Base-by-base conservation (phyloP, 2,329 filamentous ascomycete species). In the Verticillium alfalfae region DNA sequence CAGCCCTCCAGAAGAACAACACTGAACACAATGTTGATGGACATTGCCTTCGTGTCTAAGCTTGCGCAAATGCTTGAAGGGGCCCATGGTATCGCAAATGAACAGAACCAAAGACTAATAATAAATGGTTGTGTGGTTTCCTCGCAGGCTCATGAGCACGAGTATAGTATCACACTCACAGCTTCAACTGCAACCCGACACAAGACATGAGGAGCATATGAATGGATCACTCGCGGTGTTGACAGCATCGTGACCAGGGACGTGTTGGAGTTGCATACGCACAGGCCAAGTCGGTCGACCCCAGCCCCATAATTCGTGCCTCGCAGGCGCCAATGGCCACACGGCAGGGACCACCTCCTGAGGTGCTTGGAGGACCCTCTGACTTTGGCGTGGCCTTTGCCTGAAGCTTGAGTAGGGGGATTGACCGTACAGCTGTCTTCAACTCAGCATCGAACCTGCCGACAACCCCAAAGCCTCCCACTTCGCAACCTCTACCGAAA, bases 401-500 rank as follows among this genome's bases (percentile, higher is more conserved):
- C 45, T 22, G 45, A 18, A 52, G 45, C 45, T 52, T 31, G 26
- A 52, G 9, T 8, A 10, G 9, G 45, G 45, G 39, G 45, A 22
- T 52, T 26, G 45, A 52, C 45, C 8, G 7, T 26, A 52, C 45
- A 52, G 45, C 9, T 52, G 45, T 22, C 45, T 52, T 22, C 54
- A 56, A 56, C 26, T 56, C 54, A 18, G 36, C 26, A 56, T 26
- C 54, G 34, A 56, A 26, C 34, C 54, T 34, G 31, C 8, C 58
- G 39, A 59, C 57, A 22, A 34, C 18, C 2, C 15, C 13, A 45
- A 49, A 22, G 4, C 15, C 4, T 26, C 18, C 57, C 56, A 36
- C 16, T 36, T 13, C 36, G 31, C 60, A 8, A 38, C 59, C 39
- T 22, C 57, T 38, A 18, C 56, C 62, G 39, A 49, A 64, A 68